Evolutionary conservation across 768 basidiomycete genomes (phyloP).

Genomic region (Gymnopilus junonius): DNA sequence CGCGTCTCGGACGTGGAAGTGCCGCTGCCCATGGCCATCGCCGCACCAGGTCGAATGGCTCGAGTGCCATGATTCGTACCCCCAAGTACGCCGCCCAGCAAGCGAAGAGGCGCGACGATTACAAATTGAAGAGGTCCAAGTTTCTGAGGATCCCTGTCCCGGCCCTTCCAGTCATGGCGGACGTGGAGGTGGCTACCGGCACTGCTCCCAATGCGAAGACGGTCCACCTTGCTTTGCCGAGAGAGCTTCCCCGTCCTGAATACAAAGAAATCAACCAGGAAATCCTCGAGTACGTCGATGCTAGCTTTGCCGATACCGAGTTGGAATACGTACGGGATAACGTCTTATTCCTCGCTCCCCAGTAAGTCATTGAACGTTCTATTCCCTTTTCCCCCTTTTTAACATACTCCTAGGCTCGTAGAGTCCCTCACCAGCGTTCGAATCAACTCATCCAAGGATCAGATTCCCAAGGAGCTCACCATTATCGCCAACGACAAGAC

Average conservation of each 20-base stretch:
- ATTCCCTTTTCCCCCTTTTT: neutral
- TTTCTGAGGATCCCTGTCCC: constrained; percentile 33
- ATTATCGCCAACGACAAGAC: constrained; percentile 41
- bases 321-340: constrained; percentile 57
- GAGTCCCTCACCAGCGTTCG: constrained; percentile 43
- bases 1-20: constrained; percentile 2
- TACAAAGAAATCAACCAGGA: constrained; percentile 50
- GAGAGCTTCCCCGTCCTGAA: constrained; percentile 54
- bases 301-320: constrained; percentile 50
- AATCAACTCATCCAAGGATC: constrained; percentile 31
- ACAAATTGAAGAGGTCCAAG: constrained; percentile 22
- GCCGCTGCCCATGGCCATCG: constrained; percentile 43
- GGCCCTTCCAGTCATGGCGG: constrained; percentile 16
- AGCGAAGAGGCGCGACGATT: constrained; percentile 39
- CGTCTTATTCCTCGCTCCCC: constrained; percentile 47
- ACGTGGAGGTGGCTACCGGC: constrained; percentile 39
- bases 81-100: constrained; percentile 40
- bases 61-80: constrained; percentile 28
- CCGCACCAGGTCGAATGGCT: constrained; percentile 44
- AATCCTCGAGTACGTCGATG: constrained; percentile 53
- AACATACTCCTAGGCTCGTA: constrained; percentile 33
- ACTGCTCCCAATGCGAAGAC: constrained; percentile 30
- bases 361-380: constrained; percentile 35
- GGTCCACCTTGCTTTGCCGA: constrained; percentile 46
- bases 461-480: constrained; percentile 47